phyloP scores from a whole-genome alignment of 2,329 filamentous ascomycete genomes.

The Alternaria alternata region DNA sequence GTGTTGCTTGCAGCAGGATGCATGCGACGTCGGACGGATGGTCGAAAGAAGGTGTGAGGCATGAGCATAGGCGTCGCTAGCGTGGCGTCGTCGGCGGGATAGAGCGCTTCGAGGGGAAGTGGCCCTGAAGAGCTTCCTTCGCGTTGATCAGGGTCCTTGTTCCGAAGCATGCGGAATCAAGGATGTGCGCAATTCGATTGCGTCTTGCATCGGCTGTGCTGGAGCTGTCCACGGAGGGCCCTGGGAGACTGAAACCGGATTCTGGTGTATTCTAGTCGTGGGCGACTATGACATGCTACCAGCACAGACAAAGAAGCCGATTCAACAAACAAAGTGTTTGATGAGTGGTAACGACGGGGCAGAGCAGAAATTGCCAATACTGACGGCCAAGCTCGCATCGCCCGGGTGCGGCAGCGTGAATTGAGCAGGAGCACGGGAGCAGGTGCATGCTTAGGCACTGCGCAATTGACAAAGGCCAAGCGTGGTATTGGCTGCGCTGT shows the following conservation, averaged over 20 bases:
- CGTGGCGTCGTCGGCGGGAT: conserved; percentile 11
- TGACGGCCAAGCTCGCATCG: not conserved
- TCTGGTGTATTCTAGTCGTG: conserved; percentile 4
- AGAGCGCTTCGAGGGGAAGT: conserved; percentile 18
- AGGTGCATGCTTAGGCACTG: not conserved
- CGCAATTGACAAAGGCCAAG: conserved; percentile 25
- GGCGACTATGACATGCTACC: not conserved
- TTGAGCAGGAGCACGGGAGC: not conserved
- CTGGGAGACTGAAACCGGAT: conserved; percentile 14
- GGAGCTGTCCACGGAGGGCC: not conserved
- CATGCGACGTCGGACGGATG: conserved; percentile 15
- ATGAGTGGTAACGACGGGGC: not conserved
- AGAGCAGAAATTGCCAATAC: not conserved
- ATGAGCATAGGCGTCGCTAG: conserved; percentile 6
- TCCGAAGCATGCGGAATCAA: conserved; percentile 5
- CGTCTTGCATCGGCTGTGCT: conserved; percentile 11
- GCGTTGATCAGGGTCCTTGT: conserved; percentile 18
- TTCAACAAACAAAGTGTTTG: not conserved
- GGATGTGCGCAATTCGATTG: conserved; percentile 4
- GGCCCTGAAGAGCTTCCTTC: not conserved
- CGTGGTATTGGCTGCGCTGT: conserved; percentile 23
- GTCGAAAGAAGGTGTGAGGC: conserved; percentile 6
- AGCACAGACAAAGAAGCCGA: conserved; percentile 16
- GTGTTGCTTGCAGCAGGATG: conserved; percentile 15
- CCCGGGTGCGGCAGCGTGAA: not conserved